Percentiles rank a stretch among this genome's conserved stretches.
phyloP scores from a whole-genome alignment of 1,284 basidiomycete species.

The Ganoderma sp. region DNA sequence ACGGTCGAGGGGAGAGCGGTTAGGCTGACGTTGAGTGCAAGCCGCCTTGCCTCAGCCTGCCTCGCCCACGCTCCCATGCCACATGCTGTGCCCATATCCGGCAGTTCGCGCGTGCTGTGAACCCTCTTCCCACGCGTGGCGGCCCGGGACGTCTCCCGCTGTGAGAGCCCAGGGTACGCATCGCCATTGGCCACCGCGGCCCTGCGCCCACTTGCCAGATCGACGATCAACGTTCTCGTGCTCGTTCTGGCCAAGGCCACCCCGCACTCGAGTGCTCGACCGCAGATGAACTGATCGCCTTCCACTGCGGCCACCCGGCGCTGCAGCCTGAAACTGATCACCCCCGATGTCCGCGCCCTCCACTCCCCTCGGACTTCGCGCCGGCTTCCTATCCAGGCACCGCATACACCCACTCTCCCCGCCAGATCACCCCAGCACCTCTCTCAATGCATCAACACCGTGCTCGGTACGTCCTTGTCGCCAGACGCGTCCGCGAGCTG shows the following conservation, averaged over 20 bases:
- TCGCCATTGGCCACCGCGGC: too few relatives aligned
- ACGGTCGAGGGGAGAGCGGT: not conserved
- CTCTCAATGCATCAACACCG: not conserved
- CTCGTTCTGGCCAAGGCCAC: not conserved
- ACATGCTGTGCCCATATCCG: constrained; percentile 1
- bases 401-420: not conserved
- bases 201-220: constrained; percentile 7
- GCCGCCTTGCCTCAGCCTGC: not conserved
- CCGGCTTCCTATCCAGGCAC: constrained; percentile 1
- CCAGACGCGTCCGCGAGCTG: too few relatives aligned
- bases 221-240: constrained; percentile 21
- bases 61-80: constrained; percentile 14
- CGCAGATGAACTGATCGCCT: not conserved
- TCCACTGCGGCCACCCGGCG: too few relatives aligned
- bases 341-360: not conserved
- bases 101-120: constrained; percentile 20
- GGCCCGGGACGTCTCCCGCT: not conserved
- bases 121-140: not conserved
- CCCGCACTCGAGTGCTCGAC: constrained; percentile 6
- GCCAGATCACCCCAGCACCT: not conserved
- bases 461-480: not conserved
- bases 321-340: constrained; percentile 9
- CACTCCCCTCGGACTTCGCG: constrained; percentile 9
- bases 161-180: not conserved
- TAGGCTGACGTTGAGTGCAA: not conserved